A percentile compares a stretch with the other conserved stretches of the same genome.
These are phyloP conservation scores for Heliosperma pusillum DNA, from an alignment of 148 eudicot genomes.

Conservation along the genomic window DNA sequence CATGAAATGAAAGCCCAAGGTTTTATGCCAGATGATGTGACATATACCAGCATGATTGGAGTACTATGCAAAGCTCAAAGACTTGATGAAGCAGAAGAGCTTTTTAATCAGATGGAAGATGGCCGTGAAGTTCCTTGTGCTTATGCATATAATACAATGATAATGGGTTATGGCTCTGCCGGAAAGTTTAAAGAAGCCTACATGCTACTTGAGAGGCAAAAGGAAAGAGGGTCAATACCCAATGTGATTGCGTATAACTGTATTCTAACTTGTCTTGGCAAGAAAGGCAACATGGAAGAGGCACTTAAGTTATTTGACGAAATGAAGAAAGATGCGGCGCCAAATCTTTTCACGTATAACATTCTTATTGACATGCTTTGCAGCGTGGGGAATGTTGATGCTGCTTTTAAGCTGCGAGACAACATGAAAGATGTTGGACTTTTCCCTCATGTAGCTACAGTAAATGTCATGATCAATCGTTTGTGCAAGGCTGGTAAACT, in stretches of 20 bases:
- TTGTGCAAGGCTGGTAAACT: slow-evolving; percentile 65
- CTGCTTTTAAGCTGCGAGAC: slow-evolving; percentile 60
- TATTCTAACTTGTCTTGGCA: slow-evolving; percentile 79
- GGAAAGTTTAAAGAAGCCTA: slow-evolving; percentile 86
- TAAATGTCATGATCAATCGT: slow-evolving; percentile 90
- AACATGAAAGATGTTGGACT: slow-evolving; percentile 71
- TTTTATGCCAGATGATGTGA: slow-evolving; percentile 78
- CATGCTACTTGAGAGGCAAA: slow-evolving; percentile 77
- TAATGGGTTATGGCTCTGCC: slow-evolving; percentile 90
- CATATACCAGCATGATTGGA: slow-evolving; percentile 89
- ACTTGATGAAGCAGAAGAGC: slow-evolving; percentile 77
- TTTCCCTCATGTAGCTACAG: slow-evolving; percentile 60
- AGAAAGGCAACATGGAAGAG: slow-evolving; percentile 65
- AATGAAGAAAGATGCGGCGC: slow-evolving; percentile 81
- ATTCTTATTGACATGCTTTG: slow-evolving; percentile 81
- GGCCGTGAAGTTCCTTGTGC: slow-evolving; percentile 86
- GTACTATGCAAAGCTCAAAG: slow-evolving; percentile 75
- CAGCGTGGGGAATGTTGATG: slow-evolving; percentile 56
- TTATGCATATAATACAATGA: slow-evolving; percentile 94
- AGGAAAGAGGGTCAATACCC: slow-evolving; percentile 72
- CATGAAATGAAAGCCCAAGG: slow-evolving; percentile 80
- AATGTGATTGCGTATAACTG: slow-evolving; percentile 89
- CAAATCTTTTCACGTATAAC: slow-evolving; percentile 69
- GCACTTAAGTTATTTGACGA: slow-evolving; percentile 58
- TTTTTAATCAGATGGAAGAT: slow-evolving; percentile 80